A percentile compares a stretch with the other conserved stretches of the same genome.
Conservation (phyloP, 345 rosid genomes). For the Euphorbia pulcherrima region DNA sequence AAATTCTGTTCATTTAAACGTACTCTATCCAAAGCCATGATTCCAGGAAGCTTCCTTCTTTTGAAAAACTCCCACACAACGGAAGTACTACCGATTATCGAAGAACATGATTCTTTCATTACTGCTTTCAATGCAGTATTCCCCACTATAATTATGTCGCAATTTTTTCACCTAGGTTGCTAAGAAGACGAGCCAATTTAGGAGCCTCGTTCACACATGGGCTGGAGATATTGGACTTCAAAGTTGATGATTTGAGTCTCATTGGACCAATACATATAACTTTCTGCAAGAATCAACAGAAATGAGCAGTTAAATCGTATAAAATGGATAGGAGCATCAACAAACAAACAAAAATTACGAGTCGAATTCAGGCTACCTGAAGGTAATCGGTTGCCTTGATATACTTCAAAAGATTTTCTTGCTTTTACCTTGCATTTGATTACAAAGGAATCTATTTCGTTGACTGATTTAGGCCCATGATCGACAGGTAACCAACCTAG, state of each 20-base stretch:
- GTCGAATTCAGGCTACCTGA: background rate
- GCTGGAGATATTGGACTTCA: slow-evolving; percentile 5
- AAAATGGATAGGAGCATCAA: background rate
- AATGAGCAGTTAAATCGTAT: slow-evolving; percentile 2
- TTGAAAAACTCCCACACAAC: slow-evolving; percentile 62
- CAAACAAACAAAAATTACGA: background rate
- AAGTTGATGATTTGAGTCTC: slow-evolving; percentile 31
- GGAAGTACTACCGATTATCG: slow-evolving; percentile 42
- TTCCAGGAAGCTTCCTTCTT: slow-evolving; percentile 57
- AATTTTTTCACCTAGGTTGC: slow-evolving; percentile 31
- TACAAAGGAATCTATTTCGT: slow-evolving; percentile 45
- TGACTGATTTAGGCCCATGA: slow-evolving; percentile 52
- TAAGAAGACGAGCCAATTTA: slow-evolving; percentile 38
- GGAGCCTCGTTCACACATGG: slow-evolving; percentile 32
- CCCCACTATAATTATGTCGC: slow-evolving; percentile 49
- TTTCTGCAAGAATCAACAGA: slow-evolving; percentile 39
- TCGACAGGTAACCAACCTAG: slow-evolving; percentile 65
- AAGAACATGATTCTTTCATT: slow-evolving; percentile 27
- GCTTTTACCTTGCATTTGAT: slow-evolving; percentile 48
- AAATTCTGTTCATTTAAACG: slow-evolving; percentile 14
- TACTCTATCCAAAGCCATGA: slow-evolving; percentile 65
- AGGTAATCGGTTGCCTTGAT: background rate
- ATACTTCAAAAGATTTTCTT: slow-evolving; percentile 6
- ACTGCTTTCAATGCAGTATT: slow-evolving; percentile 38
- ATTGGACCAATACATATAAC: slow-evolving; percentile 59